These are phyloP conservation scores for Coelastrella sp. DNA, from an alignment of 139 green algal species.

Conservation along the genomic window DNA sequence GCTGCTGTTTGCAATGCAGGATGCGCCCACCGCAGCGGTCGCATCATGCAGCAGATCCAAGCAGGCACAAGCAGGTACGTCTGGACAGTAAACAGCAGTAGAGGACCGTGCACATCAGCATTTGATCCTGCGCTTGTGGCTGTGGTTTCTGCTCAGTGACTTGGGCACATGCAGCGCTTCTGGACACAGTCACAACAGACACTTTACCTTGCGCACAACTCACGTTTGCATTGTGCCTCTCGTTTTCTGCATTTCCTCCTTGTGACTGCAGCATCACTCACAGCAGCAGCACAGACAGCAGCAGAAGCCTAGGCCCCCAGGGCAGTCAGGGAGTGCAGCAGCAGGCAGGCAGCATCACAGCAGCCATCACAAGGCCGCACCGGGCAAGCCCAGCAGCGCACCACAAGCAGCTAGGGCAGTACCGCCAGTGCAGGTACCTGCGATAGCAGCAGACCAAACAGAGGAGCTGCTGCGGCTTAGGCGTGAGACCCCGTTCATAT, in stretches of 20 bases:
- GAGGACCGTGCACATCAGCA: no score
- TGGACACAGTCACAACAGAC: no score
- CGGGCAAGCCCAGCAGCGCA: not conserved
- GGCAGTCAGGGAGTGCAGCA: not conserved
- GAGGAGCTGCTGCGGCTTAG: constrained; percentile 46
- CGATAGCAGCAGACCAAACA: constrained; percentile 19
- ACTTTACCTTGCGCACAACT: no score
- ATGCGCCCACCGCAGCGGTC: not conserved
- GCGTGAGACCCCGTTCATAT: constrained; percentile 69
- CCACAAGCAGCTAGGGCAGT: constrained; percentile 24
- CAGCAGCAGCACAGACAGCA: not conserved
- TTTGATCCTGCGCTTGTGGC: no score
- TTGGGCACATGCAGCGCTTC: no score
- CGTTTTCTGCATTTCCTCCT: not conserved
- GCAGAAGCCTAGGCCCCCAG: not conserved
- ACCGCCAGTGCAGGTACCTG: not conserved
- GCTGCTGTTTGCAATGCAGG: not conserved
- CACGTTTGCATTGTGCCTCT: no score
- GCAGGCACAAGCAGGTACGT: constrained; percentile 23
- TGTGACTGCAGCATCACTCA: not conserved
- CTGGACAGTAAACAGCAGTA: no score
- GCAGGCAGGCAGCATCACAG: not conserved
- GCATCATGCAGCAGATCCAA: not conserved
- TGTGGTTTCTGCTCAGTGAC: no score
- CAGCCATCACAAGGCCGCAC: constrained; percentile 20